Evolutionary conservation across 1,139 yeast genomes (phyloP), one percentile per base, ranked within the genome.

Genomic region (Candida mesenterica): DNA sequence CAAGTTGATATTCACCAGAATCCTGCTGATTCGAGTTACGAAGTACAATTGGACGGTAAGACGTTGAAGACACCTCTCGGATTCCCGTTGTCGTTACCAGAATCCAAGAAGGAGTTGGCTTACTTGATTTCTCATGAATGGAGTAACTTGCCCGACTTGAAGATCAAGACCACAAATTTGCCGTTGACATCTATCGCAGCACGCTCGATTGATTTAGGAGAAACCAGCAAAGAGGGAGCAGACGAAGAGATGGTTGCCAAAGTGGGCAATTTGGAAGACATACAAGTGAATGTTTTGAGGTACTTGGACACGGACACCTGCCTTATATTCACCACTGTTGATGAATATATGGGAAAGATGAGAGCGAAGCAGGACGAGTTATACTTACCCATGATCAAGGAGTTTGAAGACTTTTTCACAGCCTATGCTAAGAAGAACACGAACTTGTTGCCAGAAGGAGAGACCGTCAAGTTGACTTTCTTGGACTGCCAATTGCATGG

Each of bases 231-330:
- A 8, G 49, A 47, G 9, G 55, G 59, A 2, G 70, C 72, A 40
- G 58, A 65, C 36, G 46, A 45, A 4, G 83, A 80, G 36, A 57
- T 73, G 39, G 59, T 70, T 15, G 74, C 79, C 22, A 81, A 80
- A 53, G 73, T 82, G 26, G 87, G 89, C 7, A 74, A 68, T 44
- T 61, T 77, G 33, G 72, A 71, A 5, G 77, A 74, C 37, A 71
- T 84, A 26, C 73, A 76, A 43, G 55, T 65, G 33, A 72, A 73
- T 43, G 56, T 92, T 44, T 65, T 90, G 50, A 79, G 92, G 39
- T 92, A 89, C 55, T 67, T 94, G 38, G 98, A 92, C 55, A 92
- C 98, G 1, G 98, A 92, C 57, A 89, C 97, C 2, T 68, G 95
- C 47, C 70, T 92, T 33, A 88, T 90, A 7, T 85, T 89, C 53